Evolutionary conservation across 352 stramenopile genomes (phyloP), one percentile per base, ranked within the genome.

Genomic region (Phytophthora ohioensis): DNA sequence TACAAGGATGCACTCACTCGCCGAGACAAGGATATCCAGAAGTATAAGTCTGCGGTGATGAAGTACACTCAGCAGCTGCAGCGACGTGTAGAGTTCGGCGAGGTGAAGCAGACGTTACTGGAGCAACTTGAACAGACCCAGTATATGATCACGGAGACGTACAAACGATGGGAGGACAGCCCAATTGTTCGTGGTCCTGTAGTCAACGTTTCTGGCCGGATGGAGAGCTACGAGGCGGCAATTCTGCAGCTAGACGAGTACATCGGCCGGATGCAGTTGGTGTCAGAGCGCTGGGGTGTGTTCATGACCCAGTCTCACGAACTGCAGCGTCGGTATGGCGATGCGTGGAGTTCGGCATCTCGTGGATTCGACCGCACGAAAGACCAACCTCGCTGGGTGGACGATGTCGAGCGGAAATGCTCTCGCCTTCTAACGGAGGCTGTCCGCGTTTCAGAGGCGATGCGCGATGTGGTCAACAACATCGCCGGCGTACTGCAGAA

Each of bases 61-160:
- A 88, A 84, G 42, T 71, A 79, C 27, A 71, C 82, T 3, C 83
- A 91, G 57, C 78, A 91, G 38, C 55, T 91, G 2, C 62, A 88
- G 59, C 78, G 76, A 15, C 79, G 79, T 32, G 74, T 81, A 8
- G 87, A 80, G 7, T 81, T 94, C 55, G 71, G 69, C 13, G 84
- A 92, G 49, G 84, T 89, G 32, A 92, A 94, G 71, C 77, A 94
- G 47, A 91, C 82, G 55, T 66, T 92, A 21, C 43, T 94, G 42
- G 79, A 88, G 43, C 87, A 94, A 70, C 71, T 94, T 2, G 81
- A 92, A 38, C 80, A 94, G 51, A 94, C 87, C 0, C 87, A 92
- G 70, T 88, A 76, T 60, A 92, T 94, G 84, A 87, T 94, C 47
- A 80, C 79, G 17, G 82, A 85, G 59, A 91, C 84, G 27, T 88